Conservation (phyloP, 306 rosid genomes). For the Prunus campanulata region DNA sequence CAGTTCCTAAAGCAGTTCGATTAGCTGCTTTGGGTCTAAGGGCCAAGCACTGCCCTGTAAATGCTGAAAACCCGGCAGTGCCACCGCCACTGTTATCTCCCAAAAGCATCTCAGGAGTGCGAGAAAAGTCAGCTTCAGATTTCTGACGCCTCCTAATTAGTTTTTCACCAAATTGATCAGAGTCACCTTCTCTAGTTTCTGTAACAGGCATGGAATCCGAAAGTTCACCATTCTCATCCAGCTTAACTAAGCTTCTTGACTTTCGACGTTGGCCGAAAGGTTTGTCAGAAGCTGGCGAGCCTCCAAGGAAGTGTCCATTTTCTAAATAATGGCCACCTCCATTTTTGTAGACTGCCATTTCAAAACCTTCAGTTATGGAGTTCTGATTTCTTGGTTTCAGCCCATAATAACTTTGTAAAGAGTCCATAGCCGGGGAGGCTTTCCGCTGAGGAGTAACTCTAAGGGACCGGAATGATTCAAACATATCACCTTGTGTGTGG, state of each 20-base stretch:
- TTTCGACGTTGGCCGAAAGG: slow-evolving; percentile 43
- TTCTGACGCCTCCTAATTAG: slow-evolving; percentile 56
- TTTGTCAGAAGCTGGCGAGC: slow-evolving; percentile 19
- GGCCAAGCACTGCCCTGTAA: slow-evolving; percentile 65
- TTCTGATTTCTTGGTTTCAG: slow-evolving; percentile 44
- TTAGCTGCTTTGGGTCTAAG: slow-evolving; percentile 55
- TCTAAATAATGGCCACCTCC: slow-evolving; percentile 38
- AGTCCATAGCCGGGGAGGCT: slow-evolving; percentile 68
- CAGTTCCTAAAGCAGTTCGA: slow-evolving; percentile 36
- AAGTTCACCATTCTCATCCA: slow-evolving; percentile 52
- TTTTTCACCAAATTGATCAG: slow-evolving; percentile 49
- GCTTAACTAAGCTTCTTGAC: slow-evolving; percentile 58
- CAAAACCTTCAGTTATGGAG: slow-evolving; percentile 31
- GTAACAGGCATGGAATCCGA: slow-evolving; percentile 13
- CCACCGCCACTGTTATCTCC: slow-evolving; percentile 46
- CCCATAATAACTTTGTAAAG: slow-evolving; percentile 78
- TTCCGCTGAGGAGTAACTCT: slow-evolving; percentile 40
- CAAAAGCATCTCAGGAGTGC: slow-evolving; percentile 59
- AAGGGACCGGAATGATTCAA: slow-evolving; percentile 62
- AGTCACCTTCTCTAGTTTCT: slow-evolving; percentile 36
- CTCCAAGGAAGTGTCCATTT: slow-evolving; percentile 23
- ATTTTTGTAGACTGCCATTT: slow-evolving; percentile 34
- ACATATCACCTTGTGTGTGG: slow-evolving; percentile 34
- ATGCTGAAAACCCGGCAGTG: slow-evolving; percentile 49
- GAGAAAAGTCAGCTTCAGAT: slow-evolving; percentile 60